Evolutionary conservation across 1,284 basidiomycete species (phyloP).

Genomic region (Ustilago hordei): DNA sequence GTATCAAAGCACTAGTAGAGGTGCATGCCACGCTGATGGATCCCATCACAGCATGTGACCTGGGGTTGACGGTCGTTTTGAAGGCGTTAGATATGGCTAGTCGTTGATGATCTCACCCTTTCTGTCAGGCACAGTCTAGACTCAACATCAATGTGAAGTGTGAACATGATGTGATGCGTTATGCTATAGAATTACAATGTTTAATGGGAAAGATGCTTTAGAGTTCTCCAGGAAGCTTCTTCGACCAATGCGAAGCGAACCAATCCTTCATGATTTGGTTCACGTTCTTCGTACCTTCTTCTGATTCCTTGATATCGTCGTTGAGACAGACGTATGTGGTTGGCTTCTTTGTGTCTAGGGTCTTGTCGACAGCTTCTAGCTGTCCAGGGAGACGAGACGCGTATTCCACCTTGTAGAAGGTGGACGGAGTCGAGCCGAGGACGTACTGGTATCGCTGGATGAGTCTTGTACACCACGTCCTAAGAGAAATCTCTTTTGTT

Average conservation of each 20-base stretch:
- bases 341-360: slow-evolving; percentile 7
- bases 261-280: slow-evolving; percentile 43
- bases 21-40: slow-evolving; percentile 62
- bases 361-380: slow-evolving; percentile 33
- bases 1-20: slow-evolving; percentile 58
- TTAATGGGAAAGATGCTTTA: background rate
- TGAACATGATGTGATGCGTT: background rate
- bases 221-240: slow-evolving; percentile 25
- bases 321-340: slow-evolving; percentile 51
- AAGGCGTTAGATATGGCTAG: slow-evolving; percentile 60
- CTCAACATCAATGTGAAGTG: background rate
- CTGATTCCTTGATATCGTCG: slow-evolving; percentile 49
- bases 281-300: slow-evolving; percentile 24
- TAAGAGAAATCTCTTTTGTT: slow-evolving; percentile 8
- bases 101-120: slow-evolving; percentile 16
- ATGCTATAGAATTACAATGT: slow-evolving; percentile 3
- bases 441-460: slow-evolving; percentile 45
- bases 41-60: slow-evolving; percentile 51
- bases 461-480: slow-evolving; percentile 42
- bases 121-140: background rate
- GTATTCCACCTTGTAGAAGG: slow-evolving; percentile 51
- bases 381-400: slow-evolving; percentile 25
- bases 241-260: slow-evolving; percentile 34
- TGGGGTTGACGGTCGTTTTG: slow-evolving; percentile 55
- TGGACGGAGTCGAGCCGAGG: slow-evolving; percentile 38